Evolutionary conservation across 2,329 filamentous ascomycete genomes (phyloP), one percentile per base, ranked within the genome.

Genomic region (Cytospora mali): DNA sequence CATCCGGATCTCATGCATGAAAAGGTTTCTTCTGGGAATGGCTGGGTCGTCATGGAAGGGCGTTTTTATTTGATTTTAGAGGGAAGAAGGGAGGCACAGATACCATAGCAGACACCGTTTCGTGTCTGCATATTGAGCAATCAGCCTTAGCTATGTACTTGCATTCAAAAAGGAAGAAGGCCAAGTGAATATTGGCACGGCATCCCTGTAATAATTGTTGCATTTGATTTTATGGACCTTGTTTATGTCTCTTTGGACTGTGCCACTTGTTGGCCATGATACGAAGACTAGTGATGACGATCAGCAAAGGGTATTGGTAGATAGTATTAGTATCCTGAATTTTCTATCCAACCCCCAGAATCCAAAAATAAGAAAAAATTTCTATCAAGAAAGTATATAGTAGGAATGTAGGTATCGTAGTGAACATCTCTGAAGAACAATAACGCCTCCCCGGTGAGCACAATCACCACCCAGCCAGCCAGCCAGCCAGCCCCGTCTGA

Each of bases 51-150:
- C 54, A 51, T 33, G 57, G 51, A 42, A 50, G 48, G 56, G 62
- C 16, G 54, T 53, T 53, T 60, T 61, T 53, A 62, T n/a, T n/a
- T n/a, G n/a, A n/a, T n/a, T n/a, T n/a, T n/a, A n/a, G n/a, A n/a
- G n/a, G n/a, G 59, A 64, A 50, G 53, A 55, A 64, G 62, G 66
- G 51, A 69, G 66, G 66, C 69, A 68, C 68, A 67, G 35, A 58
- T 62, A 58, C 55, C 55, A 54, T n/a, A 29, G 49, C 61, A 39
- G 55, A 49, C 31, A n/a, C 35, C n/a, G n/a, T 25, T 31, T 18
- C 50, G 23, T 25, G 27, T 60, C 57, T 60, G 58, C 28, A 21
- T 54, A 33, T 54, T 60, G 57, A 59, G 50, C 50, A 35, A 54
- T 48, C 27, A 54, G 42, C n/a, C 42, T 23, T 46, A 23, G n/a